Conservation (phyloP, 2,329 filamentous ascomycete genomes). For the Penicillium sp. region DNA sequence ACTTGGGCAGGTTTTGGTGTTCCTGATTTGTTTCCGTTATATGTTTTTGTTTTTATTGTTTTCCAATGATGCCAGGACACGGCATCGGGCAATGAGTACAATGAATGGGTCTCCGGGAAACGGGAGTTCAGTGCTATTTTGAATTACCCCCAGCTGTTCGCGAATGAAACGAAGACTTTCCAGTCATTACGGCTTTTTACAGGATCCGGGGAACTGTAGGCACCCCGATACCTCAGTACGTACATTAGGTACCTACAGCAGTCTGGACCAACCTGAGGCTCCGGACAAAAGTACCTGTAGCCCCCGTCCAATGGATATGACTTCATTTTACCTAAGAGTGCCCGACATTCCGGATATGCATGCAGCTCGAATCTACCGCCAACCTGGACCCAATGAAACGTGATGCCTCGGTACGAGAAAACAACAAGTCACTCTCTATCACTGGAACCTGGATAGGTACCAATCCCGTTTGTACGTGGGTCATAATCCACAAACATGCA, state of each 20-base stretch:
- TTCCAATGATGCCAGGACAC: slow-evolving; percentile 13
- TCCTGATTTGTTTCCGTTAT: background rate
- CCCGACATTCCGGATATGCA: background rate
- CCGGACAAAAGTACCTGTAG: background rate
- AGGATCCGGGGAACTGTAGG: background rate
- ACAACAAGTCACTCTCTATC: background rate
- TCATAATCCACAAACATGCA: background rate
- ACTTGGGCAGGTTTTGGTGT: background rate
- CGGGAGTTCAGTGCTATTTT: slow-evolving; percentile 28
- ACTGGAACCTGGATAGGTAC: background rate
- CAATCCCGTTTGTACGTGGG: background rate
- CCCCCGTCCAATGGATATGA: background rate
- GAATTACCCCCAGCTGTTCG: slow-evolving; percentile 1
- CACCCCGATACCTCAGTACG: background rate
- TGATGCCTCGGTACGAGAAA: background rate
- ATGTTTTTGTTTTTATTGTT: slow-evolving; percentile 10
- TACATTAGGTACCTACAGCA: background rate
- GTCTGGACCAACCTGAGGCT: background rate
- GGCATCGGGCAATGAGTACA: slow-evolving; percentile 30
- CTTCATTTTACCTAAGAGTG: background rate
- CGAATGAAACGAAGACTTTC: background rate
- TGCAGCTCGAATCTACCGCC: background rate
- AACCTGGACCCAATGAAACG: background rate
- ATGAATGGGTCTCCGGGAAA: slow-evolving; percentile 32
- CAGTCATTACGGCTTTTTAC: background rate